These are phyloP conservation scores for Euphorbia pulcherrima DNA, from an alignment of 345 rosid genomes.

Conservation along the genomic window DNA sequence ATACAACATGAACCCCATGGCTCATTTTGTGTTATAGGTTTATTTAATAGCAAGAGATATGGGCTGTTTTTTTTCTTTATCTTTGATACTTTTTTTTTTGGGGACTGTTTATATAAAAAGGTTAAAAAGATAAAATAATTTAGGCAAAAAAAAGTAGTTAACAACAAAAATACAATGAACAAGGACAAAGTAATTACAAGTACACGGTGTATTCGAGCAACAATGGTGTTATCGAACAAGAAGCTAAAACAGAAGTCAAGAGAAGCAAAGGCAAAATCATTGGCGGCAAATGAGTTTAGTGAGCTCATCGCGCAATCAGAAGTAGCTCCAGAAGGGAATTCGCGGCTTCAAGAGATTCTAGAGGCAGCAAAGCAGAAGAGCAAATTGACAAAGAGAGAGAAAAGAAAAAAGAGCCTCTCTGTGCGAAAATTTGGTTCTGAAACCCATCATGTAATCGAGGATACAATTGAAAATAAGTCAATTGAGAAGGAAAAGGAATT, in stretches of 20 bases:
- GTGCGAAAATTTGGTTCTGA: conserved; percentile 19
- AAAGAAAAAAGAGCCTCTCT: conserved; percentile 43
- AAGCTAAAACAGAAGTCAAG: conserved; percentile 85
- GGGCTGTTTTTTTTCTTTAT: too few relatives aligned
- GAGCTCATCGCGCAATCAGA: conserved; percentile 10
- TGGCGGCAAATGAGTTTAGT: conserved; percentile 23
- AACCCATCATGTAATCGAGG: background rate
- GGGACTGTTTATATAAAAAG: too few relatives aligned
- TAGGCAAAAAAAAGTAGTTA: too few relatives aligned
- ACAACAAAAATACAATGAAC: too few relatives aligned
- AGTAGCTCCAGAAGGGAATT: conserved; percentile 19
- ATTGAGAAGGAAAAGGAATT: background rate
- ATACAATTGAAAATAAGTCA: background rate
- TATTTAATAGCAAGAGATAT: too few relatives aligned
- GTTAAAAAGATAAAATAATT: too few relatives aligned
- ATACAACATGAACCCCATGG: too few relatives aligned
- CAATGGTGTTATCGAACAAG: conserved; percentile 87
- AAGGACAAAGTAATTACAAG: too few relatives aligned
- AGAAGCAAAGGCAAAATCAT: conserved; percentile 38
- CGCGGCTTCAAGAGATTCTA: conserved; percentile 43
- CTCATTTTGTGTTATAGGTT: too few relatives aligned
- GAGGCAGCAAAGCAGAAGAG: conserved; percentile 56
- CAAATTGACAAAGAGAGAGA: conserved; percentile 75
- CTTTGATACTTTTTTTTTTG: too few relatives aligned
- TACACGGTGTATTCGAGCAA: too few relatives aligned